These are phyloP conservation scores for Mortierella sp. DNA, from an alignment of 371 early-diverging fungal genomes.

Conservation along the genomic window DNA sequence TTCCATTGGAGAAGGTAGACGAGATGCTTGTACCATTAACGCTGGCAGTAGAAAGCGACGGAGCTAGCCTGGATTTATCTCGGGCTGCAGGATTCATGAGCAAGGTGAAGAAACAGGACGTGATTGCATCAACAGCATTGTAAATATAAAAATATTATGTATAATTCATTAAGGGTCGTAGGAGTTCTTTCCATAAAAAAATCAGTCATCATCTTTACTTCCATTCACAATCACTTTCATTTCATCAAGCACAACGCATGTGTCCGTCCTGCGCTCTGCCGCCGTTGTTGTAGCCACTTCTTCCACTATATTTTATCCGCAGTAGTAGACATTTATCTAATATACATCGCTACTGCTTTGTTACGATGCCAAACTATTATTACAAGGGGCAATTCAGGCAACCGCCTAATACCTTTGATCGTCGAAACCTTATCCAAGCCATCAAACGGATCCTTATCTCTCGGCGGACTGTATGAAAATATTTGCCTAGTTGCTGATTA, in stretches of 20 bases:
- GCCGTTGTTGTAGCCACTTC: no score
- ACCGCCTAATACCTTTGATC: not conserved
- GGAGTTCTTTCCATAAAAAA: not conserved
- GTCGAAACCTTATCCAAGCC: not conserved
- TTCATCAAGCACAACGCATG: no score
- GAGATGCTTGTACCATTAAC: conserved; percentile 75
- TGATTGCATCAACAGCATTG: conserved; percentile 26
- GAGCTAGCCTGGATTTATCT: conserved; percentile 70
- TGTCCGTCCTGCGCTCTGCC: no score
- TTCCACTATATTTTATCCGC: not conserved
- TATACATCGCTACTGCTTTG: no score
- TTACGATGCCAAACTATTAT: conserved; percentile 22
- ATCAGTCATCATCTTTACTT: not conserved
- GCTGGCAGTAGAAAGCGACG: conserved; percentile 81
- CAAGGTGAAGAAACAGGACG: conserved; percentile 63
- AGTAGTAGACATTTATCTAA: no score
- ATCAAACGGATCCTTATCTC: conserved; percentile 9
- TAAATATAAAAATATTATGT: not conserved
- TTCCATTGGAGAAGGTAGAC: conserved; percentile 78
- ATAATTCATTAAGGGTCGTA: not conserved
- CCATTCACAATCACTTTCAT: no score
- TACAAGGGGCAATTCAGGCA: conserved; percentile 32
- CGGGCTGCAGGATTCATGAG: conserved; percentile 73
- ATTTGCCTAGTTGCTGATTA: not conserved
- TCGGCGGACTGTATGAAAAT: conserved; percentile 10